Conservation (phyloP, 345 rosid species). For the Populus ilicifolia region DNA sequence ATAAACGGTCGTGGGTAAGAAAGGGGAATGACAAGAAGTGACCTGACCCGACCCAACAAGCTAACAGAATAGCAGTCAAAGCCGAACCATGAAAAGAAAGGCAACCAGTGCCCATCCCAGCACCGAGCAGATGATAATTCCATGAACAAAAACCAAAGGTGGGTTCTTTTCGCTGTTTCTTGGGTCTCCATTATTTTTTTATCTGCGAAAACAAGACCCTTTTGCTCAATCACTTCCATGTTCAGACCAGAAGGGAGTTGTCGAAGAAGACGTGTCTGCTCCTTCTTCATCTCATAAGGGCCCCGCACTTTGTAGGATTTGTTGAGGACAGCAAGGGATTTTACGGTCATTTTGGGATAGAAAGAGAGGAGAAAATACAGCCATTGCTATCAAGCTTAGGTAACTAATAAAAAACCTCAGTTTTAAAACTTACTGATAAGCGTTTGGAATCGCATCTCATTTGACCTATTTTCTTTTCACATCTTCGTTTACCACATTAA, state of each 20-base stretch:
- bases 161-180: constrained; percentile 28
- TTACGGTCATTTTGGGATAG: constrained; percentile 17
- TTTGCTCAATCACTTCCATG: constrained; percentile 78
- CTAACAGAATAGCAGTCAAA: constrained; percentile 81
- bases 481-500: not conserved
- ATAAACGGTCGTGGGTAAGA: not conserved
- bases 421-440: not conserved
- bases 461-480: not conserved
- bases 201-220: constrained; percentile 2
- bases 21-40: constrained; percentile 2
- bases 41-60: constrained; percentile 85
- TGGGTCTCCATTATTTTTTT: not conserved
- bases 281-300: constrained; percentile 55
- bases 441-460: not conserved
- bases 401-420: not conserved
- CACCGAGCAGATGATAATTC: constrained; percentile 96
- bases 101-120: constrained; percentile 93
- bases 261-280: constrained; percentile 65
- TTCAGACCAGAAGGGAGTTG: constrained; percentile 76
- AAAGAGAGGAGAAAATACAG: constrained; percentile 25
- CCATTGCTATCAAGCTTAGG: constrained; percentile 32
- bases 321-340: constrained; percentile 37
- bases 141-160: constrained; percentile 79
- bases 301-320: constrained; percentile 23
- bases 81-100: constrained; percentile 72